phyloP scores from a whole-genome alignment of 768 basidiomycete species.

The Ramaria sp. region DNA sequence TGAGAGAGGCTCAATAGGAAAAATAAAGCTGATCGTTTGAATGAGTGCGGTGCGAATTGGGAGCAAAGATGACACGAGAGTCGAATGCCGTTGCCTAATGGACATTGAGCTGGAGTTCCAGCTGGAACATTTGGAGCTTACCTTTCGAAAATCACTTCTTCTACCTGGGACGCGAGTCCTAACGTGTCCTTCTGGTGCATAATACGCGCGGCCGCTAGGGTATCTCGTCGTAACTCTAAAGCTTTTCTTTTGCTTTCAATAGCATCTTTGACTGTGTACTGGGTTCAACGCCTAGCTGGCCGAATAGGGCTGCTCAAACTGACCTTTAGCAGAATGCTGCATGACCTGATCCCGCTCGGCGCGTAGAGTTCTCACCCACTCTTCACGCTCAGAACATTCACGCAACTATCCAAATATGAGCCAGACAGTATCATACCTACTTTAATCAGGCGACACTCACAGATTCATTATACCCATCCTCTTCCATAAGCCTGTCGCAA shows the following conservation, averaged over 20 bases:
- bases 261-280: conserved; percentile 26
- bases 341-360: conserved; percentile 32
- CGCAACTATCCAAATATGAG: conserved; percentile 41
- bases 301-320: conserved; percentile 14
- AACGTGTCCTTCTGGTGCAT: conserved; percentile 23
- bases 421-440: conserved; percentile 11
- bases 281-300: conserved; percentile 1
- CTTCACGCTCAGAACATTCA: conserved; percentile 56
- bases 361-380: conserved; percentile 40
- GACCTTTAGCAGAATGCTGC: conserved; percentile 36
- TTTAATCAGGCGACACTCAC: conserved; percentile 14
- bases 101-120: conserved; percentile 5
- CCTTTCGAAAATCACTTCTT: conserved; percentile 12
- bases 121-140: conserved; percentile 21
- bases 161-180: background rate
- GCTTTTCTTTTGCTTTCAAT: conserved; percentile 35
- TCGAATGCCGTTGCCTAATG: conserved; percentile 35
- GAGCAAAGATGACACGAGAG: conserved; percentile 38
- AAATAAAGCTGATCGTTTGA: conserved; percentile 64
- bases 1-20: conserved; percentile 81
- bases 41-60: conserved; percentile 54
- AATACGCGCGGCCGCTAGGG: conserved; percentile 33
- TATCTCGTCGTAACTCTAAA: conserved; percentile 35
- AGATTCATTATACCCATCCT: conserved; percentile 13
- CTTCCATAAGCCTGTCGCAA: conserved; percentile 22